Conservation (phyloP, 2,329 filamentous ascomycete genomes). For the Ascosphaera apis region DNA sequence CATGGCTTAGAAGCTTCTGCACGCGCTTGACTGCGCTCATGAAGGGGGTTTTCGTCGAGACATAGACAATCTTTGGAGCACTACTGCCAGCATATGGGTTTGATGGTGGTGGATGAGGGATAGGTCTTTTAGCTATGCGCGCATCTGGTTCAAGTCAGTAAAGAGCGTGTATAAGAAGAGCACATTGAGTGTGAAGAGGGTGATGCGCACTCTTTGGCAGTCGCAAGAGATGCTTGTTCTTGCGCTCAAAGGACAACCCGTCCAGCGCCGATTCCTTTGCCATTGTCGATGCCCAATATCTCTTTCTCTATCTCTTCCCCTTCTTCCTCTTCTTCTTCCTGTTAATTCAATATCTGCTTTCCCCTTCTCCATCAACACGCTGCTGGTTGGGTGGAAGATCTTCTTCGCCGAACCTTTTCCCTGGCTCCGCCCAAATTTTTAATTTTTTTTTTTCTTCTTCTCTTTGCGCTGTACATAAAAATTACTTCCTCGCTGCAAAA, state of each 20-base stretch:
- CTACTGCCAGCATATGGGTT: slow-evolving; percentile 28
- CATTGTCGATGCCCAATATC: too few species aligned
- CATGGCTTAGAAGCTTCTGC: slow-evolving; percentile 29
- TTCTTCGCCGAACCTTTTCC: too few species aligned
- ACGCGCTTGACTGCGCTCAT: slow-evolving; percentile 36
- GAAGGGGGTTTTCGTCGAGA: slow-evolving; percentile 31
- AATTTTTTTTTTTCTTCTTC: too few species aligned
- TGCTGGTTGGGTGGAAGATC: too few species aligned
- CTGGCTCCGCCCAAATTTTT: too few species aligned
- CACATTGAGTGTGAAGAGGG: background rate
- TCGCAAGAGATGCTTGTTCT: slow-evolving; percentile 15
- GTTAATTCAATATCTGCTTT: too few species aligned
- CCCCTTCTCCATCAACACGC: too few species aligned
- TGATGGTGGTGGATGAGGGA: slow-evolving; percentile 31
- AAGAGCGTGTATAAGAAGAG: background rate
- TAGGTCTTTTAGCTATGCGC: slow-evolving; percentile 30
- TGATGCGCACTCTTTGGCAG: slow-evolving; percentile 14
- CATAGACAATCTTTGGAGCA: slow-evolving; percentile 32
- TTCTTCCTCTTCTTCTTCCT: too few species aligned
- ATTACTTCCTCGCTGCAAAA: too few species aligned
- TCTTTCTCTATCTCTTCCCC: too few species aligned
- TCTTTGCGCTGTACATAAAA: too few species aligned
- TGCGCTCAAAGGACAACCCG: slow-evolving; percentile 16
- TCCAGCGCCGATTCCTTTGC: background rate
- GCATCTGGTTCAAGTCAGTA: slow-evolving; percentile 15